A percentile compares a stretch with the other conserved stretches of the same genome.
These are phyloP conservation scores for Colletotrichum paranaense DNA, from an alignment of 2,329 filamentous ascomycete species.

Conservation along the genomic window DNA sequence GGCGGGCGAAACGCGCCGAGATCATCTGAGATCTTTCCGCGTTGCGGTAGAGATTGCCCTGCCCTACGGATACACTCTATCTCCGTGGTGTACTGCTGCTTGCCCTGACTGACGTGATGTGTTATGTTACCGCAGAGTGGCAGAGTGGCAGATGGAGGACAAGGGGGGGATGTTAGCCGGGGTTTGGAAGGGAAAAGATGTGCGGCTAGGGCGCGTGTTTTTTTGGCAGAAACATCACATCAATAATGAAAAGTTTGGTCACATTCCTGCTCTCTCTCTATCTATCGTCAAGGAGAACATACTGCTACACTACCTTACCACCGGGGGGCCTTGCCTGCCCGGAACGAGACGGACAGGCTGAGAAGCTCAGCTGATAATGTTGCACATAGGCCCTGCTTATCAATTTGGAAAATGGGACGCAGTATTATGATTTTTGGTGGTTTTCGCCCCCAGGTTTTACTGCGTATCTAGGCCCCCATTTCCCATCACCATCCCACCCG, in stretches of 20 bases:
- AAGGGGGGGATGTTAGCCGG: not conserved
- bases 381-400: not conserved
- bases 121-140: not conserved
- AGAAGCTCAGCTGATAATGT: not conserved
- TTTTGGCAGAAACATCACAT: not conserved
- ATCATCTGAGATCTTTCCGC: conserved; percentile 23
- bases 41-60: too few relatives aligned
- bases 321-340: too few relatives aligned
- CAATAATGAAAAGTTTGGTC: not conserved
- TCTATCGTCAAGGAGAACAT: not conserved
- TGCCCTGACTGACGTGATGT: too few relatives aligned
- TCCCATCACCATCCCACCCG: not conserved
- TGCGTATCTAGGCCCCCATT: not conserved
- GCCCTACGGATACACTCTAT: not conserved
- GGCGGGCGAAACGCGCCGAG: not conserved
- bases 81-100: too few relatives aligned
- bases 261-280: not conserved
- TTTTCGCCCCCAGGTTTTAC: not conserved
- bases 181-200: not conserved
- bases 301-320: not conserved
- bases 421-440: not conserved
- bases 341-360: not conserved
- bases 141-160: not conserved
- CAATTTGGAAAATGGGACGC: not conserved
- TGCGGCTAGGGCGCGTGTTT: conserved; percentile 13